Base-by-base conservation (phyloP, 139 green algal species). In the Gonium pectorale region DNA sequence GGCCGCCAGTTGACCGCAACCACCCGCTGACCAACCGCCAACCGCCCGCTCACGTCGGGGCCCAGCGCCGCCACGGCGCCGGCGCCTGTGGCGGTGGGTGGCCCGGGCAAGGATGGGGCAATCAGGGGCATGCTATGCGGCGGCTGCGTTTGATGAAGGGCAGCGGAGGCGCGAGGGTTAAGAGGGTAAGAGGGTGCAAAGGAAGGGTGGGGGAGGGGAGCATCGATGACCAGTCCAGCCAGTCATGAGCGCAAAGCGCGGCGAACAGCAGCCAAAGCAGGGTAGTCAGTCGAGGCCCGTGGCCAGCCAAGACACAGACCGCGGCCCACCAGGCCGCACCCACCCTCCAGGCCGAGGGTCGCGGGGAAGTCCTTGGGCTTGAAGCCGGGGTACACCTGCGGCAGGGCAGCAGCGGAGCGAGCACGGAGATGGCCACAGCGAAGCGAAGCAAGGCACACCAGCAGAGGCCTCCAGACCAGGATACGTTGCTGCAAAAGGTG, bases 351-450 rank as follows among this genome's bases (percentile, higher is more conserved):
- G 6, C 90, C 90, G 1, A 70, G 64, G 6, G 87, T 59, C 2
- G 86, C 80, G 0, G 84, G 78, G 11, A 80, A 44, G 1, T 2
- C 21, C 31, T 71, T 70, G 24, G 89, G 90, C 60, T 46, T 46
- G 56, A 89, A 93, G 41, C 89, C 89, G 9, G 90, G 90, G 63
- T 93, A 93, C 0, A 92, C 79, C 15, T 81, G 79, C 81, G 72
- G 77, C n/a, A 86, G 56, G 29, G 56, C 21, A 29, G 56, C 6
- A n/a, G 24, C 6, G 21, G 6, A 64, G 56, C 21, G 56, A 33
- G 56, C 19, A 35, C 17, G 56, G 15, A 9, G 21, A 31, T 6
- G 21, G 21, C 6, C 15, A 35, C 56, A 31, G 56, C 15, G 56
- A 21, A 6, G 15, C 49, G n/a, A n/a, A n/a, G n/a, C n/a, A n/a